Evolutionary conservation across 768 basidiomycete genomes (phyloP).

Genomic region (Podaxis sp.): DNA sequence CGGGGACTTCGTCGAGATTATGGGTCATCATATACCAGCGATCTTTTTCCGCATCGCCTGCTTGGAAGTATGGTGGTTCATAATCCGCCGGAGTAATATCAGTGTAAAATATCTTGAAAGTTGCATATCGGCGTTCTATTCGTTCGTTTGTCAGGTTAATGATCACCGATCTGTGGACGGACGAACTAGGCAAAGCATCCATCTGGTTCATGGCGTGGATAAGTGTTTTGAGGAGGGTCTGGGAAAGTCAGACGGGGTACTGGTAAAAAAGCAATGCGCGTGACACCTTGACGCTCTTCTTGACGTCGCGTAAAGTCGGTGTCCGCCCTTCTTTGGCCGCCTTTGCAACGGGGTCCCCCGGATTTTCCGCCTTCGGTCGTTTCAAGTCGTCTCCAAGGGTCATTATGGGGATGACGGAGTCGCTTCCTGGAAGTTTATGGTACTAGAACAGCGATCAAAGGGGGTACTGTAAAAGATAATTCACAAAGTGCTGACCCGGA

Average conservation of each 20-base stretch:
- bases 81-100: conserved; percentile 78
- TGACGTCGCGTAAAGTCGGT: conserved; percentile 80
- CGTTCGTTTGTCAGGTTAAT: conserved; percentile 1
- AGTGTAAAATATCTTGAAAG: conserved; percentile 85
- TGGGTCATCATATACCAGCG: conserved; percentile 85
- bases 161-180: neutral
- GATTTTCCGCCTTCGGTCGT: conserved; percentile 17
- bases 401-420: conserved; percentile 66
- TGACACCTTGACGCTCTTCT: conserved; percentile 72
- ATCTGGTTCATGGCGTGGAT: conserved; percentile 78
- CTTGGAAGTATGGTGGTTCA: conserved; percentile 77
- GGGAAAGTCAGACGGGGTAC: conserved; percentile 8
- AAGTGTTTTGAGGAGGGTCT: conserved; percentile 76
- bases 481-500: conserved; percentile 47
- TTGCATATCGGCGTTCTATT: conserved; percentile 78
- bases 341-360: conserved; percentile 56
- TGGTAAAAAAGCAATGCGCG: neutral
- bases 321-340: conserved; percentile 57
- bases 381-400: conserved; percentile 60
- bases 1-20: conserved; percentile 66
- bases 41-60: conserved; percentile 70
- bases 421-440: conserved; percentile 59
- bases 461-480: neutral
- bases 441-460: conserved; percentile 47
- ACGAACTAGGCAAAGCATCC: conserved; percentile 75